A percentile compares a stretch with the other conserved stretches of the same genome.
Evolutionary conservation across 2,329 filamentous ascomycete species (phyloP).

Genomic region (Dendrostoma leiphaemia): DNA sequence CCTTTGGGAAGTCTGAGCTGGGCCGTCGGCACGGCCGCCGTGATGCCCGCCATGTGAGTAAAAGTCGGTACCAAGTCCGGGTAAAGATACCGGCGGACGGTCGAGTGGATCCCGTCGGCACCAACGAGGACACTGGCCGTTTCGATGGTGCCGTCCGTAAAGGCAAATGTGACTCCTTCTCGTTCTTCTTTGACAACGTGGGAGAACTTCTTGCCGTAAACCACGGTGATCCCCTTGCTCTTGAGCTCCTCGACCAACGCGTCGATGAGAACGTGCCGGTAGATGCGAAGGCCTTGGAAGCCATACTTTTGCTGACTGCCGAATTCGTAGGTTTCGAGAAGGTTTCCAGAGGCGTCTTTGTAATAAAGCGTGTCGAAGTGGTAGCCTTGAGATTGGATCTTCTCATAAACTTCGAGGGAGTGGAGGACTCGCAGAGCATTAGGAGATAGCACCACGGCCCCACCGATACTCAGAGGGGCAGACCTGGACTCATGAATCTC

Average conservation of each 20-base stretch:
- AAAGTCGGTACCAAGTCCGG: constrained; percentile 48
- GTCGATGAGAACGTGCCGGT: constrained; percentile 49
- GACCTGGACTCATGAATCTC: constrained; percentile 51
- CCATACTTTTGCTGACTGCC: constrained; percentile 46
- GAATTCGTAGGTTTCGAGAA: constrained; percentile 44
- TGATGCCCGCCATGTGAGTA: constrained; percentile 43
- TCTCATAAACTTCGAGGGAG: constrained; percentile 44
- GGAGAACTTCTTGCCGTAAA: constrained; percentile 47
- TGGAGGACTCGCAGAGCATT: constrained; percentile 57
- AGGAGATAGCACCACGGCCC: constrained; percentile 58
- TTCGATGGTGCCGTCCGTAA: constrained; percentile 42
- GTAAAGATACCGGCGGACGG: constrained; percentile 49
- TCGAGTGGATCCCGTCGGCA: constrained; percentile 60
- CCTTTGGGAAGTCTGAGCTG: constrained; percentile 33
- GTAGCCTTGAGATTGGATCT: constrained; percentile 43
- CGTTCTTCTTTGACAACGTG: constrained; percentile 39
- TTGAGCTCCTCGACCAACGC: constrained; percentile 40
- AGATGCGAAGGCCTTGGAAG: constrained; percentile 53
- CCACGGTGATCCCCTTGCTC: constrained; percentile 38
- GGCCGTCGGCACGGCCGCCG: constrained; percentile 27
- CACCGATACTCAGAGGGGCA: constrained; percentile 45
- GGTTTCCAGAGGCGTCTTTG: constrained; percentile 31
- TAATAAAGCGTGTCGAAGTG: constrained; percentile 52
- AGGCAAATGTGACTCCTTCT: constrained; percentile 41
- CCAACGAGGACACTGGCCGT: constrained; percentile 48